phyloP scores from a whole-genome alignment of 148 eudicot species.

The Tetragonia tetragonoides region DNA sequence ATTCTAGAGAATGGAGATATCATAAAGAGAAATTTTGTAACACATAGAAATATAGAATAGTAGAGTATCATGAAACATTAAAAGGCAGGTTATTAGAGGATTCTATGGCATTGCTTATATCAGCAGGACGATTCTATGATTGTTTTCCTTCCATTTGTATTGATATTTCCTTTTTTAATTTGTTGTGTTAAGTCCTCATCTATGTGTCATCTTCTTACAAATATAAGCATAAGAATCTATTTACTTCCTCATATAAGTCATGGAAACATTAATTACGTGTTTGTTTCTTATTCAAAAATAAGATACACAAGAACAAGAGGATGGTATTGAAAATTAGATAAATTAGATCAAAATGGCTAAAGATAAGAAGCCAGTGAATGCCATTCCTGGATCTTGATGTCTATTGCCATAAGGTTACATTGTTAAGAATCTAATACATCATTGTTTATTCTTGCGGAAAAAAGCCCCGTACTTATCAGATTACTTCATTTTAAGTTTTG shows the following conservation, averaged over 20 bases:
- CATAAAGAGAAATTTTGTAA: background rate
- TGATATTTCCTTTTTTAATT: background rate
- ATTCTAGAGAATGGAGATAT: background rate
- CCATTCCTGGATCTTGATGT: background rate
- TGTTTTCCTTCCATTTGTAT: background rate
- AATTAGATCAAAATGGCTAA: background rate
- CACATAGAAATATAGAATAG: background rate
- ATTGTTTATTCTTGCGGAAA: background rate
- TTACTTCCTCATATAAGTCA: background rate
- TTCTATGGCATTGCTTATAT: background rate
- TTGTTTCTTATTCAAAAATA: background rate
- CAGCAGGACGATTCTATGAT: background rate
- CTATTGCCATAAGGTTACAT: background rate
- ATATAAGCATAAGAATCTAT: background rate
- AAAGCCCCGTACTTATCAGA: background rate
- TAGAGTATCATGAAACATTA: background rate
- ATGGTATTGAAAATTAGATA: background rate
- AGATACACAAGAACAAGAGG: background rate
- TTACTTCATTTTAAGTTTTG: background rate
- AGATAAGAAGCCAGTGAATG: background rate
- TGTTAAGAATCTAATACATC: background rate
- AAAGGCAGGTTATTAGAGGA: background rate
- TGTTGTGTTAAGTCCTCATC: background rate
- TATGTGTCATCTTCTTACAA: background rate
- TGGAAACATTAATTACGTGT: background rate